A percentile compares a stretch with the other conserved stretches of the same genome.
phyloP scores from a whole-genome alignment of 2,329 filamentous ascomycete genomes.

The Cyanodermella asteris region DNA sequence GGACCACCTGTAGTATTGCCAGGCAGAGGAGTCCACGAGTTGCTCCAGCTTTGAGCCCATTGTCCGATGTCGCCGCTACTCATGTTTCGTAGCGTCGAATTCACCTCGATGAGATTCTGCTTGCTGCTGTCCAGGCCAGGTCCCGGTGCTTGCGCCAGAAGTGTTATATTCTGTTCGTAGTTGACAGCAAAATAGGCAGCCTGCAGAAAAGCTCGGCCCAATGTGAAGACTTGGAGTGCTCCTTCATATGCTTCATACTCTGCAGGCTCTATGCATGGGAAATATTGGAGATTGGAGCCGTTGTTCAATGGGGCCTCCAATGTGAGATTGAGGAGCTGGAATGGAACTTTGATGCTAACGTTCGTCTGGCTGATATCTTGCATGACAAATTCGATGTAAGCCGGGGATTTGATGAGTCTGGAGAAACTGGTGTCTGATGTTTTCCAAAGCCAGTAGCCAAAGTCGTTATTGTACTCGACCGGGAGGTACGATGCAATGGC shows the following conservation, averaged over 20 bases:
- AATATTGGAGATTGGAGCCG: constrained; percentile 17
- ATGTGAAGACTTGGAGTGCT: constrained; percentile 11
- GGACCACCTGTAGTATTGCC: no score
- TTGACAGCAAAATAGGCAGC: constrained; percentile 24
- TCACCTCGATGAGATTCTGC: no score
- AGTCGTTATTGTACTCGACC: constrained; percentile 8
- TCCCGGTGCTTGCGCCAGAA: constrained; percentile 21
- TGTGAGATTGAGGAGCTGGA: constrained; percentile 16
- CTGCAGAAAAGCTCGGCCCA: constrained; percentile 26
- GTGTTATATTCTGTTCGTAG: constrained; percentile 16
- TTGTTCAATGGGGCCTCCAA: constrained; percentile 17
- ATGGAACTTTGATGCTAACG: constrained; percentile 23
- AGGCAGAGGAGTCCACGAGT: no score
- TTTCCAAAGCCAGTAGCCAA: constrained; percentile 13
- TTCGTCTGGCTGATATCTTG: constrained; percentile 12
- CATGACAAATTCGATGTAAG: constrained; percentile 21
- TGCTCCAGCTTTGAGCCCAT: no score
- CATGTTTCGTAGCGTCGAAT: constrained; percentile 10
- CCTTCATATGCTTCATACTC: constrained; percentile 11
- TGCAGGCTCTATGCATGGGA: constrained; percentile 23
- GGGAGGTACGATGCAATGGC: constrained; percentile 12
- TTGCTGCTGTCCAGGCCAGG: no score
- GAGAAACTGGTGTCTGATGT: constrained; percentile 12
- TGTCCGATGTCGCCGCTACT: no score
- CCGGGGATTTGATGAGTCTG: constrained; percentile 19